phyloP scores from a whole-genome alignment of 805 yeast species.

The Lipomyces chichibuensis region DNA sequence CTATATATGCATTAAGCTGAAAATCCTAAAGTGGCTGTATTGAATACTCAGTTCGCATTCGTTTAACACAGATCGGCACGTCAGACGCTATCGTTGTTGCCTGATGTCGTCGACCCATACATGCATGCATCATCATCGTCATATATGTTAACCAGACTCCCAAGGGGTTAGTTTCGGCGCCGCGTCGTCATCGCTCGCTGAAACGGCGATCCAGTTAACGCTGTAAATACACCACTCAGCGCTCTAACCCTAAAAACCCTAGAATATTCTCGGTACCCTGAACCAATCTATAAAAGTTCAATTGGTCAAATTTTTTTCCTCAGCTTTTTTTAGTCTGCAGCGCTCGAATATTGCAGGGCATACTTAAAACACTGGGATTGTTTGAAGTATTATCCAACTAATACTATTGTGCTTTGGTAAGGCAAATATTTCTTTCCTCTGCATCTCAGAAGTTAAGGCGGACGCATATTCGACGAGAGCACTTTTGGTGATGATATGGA shows the following conservation, averaged over 20 bases:
- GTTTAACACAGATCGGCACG: background rate
- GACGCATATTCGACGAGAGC: background rate
- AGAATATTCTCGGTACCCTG: background rate
- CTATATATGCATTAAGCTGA: too few species aligned
- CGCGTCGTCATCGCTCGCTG: background rate
- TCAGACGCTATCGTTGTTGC: background rate
- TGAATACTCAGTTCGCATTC: background rate
- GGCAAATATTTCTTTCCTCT: background rate
- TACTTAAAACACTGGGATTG: background rate
- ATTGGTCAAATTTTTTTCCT: background rate
- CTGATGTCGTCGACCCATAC: background rate
- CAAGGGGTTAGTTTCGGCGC: background rate
- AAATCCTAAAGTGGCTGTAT: background rate
- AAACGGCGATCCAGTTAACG: too few species aligned
- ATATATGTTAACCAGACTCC: background rate
- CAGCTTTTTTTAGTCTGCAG: background rate
- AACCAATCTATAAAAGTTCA: background rate
- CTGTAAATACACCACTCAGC: background rate
- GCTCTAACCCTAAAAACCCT: background rate
- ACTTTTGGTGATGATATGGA: constrained; percentile 25
- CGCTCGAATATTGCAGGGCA: background rate
- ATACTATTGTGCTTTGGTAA: background rate
- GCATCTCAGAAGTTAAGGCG: background rate
- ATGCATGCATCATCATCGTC: background rate
- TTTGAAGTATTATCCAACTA: background rate